phyloP scores from a whole-genome alignment of 1,284 basidiomycete species.

The Leccinum discolor region DNA sequence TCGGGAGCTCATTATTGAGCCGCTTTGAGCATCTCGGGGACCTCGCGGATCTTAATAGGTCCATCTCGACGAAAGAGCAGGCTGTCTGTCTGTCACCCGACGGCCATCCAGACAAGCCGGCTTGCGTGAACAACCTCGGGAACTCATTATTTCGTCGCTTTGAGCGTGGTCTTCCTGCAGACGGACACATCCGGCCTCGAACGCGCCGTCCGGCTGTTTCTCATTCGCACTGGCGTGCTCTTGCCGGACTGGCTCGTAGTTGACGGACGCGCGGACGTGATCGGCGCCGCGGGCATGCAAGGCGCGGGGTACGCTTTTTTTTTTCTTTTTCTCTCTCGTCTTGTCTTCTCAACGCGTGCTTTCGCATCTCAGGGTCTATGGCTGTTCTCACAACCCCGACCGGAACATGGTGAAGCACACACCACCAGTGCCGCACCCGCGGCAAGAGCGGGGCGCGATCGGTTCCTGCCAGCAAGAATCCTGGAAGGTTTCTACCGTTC shows the following conservation, averaged over 20 bases:
- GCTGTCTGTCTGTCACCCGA: no score
- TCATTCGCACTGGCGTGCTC: slow-evolving; percentile 75
- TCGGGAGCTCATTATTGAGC: no score
- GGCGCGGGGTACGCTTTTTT: slow-evolving; percentile 63
- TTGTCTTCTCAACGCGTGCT: no score
- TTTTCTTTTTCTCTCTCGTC: background rate
- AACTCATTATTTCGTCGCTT: no score
- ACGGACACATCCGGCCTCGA: slow-evolving; percentile 50
- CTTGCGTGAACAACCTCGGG: no score
- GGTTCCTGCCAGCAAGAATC: slow-evolving; percentile 24
- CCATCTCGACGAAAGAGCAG: no score
- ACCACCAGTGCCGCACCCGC: background rate
- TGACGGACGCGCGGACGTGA: slow-evolving; percentile 47
- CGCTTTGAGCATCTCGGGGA: no score
- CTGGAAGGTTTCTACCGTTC: slow-evolving; percentile 25
- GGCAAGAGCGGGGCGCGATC: slow-evolving; percentile 25
- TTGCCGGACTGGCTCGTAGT: slow-evolving; percentile 78
- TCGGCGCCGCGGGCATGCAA: slow-evolving; percentile 70
- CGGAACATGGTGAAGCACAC: no score
- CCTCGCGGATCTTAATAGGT: no score
- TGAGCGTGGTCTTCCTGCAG: no score
- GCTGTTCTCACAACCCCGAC: slow-evolving; percentile 7
- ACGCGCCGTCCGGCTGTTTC: slow-evolving; percentile 68
- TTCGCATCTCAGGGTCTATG: slow-evolving; percentile 44
- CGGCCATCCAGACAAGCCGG: no score